Percentiles rank a stretch among this genome's conserved stretches.
phyloP scores from a whole-genome alignment of 2,329 filamentous ascomycete genomes.

The Colletotrichum lupini region DNA sequence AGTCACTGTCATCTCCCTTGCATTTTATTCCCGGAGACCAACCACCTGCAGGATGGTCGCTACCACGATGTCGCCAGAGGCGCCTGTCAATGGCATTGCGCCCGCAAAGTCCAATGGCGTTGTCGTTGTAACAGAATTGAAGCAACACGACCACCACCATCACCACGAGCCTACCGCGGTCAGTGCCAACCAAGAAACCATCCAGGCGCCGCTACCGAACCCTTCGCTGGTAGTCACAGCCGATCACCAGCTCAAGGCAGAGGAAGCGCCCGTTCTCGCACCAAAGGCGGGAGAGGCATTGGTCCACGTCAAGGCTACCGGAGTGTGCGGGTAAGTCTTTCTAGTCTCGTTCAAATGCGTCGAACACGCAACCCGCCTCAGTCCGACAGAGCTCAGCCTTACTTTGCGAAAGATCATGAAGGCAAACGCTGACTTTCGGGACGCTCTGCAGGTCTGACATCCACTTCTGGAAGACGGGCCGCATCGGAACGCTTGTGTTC shows the following conservation, averaged over 20 bases:
- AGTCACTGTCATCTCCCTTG: background rate
- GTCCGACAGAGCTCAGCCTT: too few relatives aligned
- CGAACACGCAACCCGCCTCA: too few relatives aligned
- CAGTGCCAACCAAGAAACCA: slow-evolving; percentile 21
- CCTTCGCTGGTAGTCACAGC: slow-evolving; percentile 69
- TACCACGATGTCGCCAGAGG: slow-evolving; percentile 8
- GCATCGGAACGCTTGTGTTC: slow-evolving; percentile 71
- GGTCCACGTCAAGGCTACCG: slow-evolving; percentile 71
- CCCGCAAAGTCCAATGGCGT: slow-evolving; percentile 14
- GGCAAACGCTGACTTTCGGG: background rate
- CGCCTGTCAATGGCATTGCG: slow-evolving; percentile 7
- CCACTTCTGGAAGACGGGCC: slow-evolving; percentile 74
- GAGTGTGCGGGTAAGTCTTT: slow-evolving; percentile 67
- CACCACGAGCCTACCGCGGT: background rate
- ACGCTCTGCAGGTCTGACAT: slow-evolving; percentile 65
- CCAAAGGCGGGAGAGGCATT: slow-evolving; percentile 66
- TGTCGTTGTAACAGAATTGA: slow-evolving; percentile 6
- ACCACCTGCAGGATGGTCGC: slow-evolving; percentile 1
- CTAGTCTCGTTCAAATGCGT: background rate
- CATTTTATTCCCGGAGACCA: background rate
- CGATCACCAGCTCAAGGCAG: slow-evolving; percentile 67
- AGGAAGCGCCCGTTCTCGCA: slow-evolving; percentile 66
- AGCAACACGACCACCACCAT: background rate
- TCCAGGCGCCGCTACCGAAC: slow-evolving; percentile 53
- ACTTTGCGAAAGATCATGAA: too few relatives aligned